Conservation (phyloP, 805 yeast species). For the Cyberlindnera mississippiensis region DNA sequence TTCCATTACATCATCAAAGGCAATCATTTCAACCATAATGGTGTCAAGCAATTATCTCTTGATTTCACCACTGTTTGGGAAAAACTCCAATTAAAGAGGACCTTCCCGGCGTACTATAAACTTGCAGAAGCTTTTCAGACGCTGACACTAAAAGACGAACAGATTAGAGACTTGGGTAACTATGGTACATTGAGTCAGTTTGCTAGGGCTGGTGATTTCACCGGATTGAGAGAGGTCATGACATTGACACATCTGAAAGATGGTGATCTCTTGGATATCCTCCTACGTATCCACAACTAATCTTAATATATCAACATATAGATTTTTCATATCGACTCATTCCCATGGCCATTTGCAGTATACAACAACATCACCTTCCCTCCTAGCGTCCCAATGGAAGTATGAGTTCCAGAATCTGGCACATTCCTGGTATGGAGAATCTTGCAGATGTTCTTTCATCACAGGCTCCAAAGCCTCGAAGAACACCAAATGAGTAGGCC, state of each 20-base stretch:
- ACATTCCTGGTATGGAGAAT: constrained; percentile 42
- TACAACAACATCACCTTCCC: constrained; percentile 75
- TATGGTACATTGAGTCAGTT: constrained; percentile 26
- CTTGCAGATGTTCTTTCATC: constrained; percentile 37
- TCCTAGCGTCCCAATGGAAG: constrained; percentile 81
- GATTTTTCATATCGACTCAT: no score
- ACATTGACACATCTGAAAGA: constrained; percentile 25
- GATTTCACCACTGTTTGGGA: constrained; percentile 32
- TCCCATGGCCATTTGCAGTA: constrained; percentile 43
- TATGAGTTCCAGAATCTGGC: constrained; percentile 69
- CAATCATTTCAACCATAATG: constrained; percentile 33
- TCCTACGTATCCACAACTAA: constrained; percentile 28
- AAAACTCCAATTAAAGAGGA: constrained; percentile 21
- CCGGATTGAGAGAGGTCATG: constrained; percentile 22
- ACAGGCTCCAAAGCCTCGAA: constrained; percentile 59
- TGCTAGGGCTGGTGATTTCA: constrained; percentile 29
- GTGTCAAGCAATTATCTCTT: constrained; percentile 30
- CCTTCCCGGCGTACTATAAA: constrained; percentile 23
- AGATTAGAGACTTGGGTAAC: constrained; percentile 9
- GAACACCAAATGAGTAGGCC: constrained; percentile 75
- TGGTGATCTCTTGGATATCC: constrained; percentile 34
- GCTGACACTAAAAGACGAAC: constrained; percentile 29
- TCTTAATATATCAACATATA: no score
- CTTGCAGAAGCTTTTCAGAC: constrained; percentile 22
- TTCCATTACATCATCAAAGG: constrained; percentile 34